Evolutionary conservation across 164 flowering plant species (phyloP), one percentile per base, ranked within the genome.

Genomic region (Aristolochia fimbriata): DNA sequence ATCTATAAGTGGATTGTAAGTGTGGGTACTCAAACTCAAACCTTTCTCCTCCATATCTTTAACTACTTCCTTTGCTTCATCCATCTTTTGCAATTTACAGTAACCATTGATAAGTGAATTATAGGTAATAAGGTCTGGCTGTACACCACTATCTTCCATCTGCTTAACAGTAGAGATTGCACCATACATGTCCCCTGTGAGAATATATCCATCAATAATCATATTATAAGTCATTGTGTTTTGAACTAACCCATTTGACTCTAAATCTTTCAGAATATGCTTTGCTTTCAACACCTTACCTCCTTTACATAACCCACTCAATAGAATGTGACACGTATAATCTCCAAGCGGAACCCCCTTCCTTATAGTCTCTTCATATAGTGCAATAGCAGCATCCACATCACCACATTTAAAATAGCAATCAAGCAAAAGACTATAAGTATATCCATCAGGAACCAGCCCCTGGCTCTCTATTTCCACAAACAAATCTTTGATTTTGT

Each of bases 241-340:
- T 1, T 76, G 78, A 61, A 65, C 73, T 65, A 83, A 55, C 11
- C 85, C 83, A 46, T 64, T 68, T 17, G 58, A 76, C 65, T 62
- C 67, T 21, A 81, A 60, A 62, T 65, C 73, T 55, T 56, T 63
- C 58, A 87, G 48, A 62, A 83, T 15, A 62, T 76, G 75, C 75
- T 81, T 81, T 0, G 81, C 91, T 59, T 62, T 73, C 13, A 73
- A 80, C 56, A 80, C 47, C 66, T 75, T 81, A 59, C 89, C 89
- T 62, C 49, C 78, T 67, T 81, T 81, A 71, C 91, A 84, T n/a
- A 89, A 64, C 22, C 71, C 82, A 62, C 79, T 86, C 68, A 88
- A 61, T 68, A 88, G 70, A 70, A 73, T 63, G 53, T 80, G 62
- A 61, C 70, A 67, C 16, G 83, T 78, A 61, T 77, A 78, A 14